Conservation (phyloP, 176 grass and related monocot species). For the Triticum timopheevii region DNA sequence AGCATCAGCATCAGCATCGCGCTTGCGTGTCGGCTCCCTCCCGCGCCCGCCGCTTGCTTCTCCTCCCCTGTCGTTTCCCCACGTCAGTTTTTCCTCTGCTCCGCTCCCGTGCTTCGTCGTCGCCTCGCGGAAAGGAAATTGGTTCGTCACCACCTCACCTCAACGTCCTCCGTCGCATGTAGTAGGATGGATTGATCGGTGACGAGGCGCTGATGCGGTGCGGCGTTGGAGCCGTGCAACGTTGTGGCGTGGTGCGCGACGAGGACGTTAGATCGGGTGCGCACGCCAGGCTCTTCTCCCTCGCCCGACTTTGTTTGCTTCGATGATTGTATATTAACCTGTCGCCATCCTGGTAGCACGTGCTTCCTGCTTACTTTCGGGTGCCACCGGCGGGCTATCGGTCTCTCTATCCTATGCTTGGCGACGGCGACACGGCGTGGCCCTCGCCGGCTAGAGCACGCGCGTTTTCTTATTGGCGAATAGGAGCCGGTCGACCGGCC, state of each 20-base stretch:
- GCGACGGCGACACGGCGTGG: neutral
- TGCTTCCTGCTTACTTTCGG: neutral
- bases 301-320: neutral
- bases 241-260: neutral
- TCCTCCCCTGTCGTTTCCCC: neutral
- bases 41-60: neutral
- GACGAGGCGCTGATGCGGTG: neutral
- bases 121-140: neutral
- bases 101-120: neutral
- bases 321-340: neutral
- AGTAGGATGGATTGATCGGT: neutral
- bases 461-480: no score
- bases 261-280: neutral
- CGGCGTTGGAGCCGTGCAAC: neutral
- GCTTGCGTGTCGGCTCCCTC: constrained; percentile 15
- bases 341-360: neutral
- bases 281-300: neutral
- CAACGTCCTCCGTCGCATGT: neutral
- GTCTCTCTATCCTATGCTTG: neutral
- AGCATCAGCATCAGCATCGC: neutral
- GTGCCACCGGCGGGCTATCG: neutral
- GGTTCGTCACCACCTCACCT: neutral
- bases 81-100: neutral
- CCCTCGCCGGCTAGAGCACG: no score
- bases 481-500: no score